Evolutionary conservation across 768 basidiomycete genomes (phyloP).

Genomic region (Kwoniella mangroviensis): DNA sequence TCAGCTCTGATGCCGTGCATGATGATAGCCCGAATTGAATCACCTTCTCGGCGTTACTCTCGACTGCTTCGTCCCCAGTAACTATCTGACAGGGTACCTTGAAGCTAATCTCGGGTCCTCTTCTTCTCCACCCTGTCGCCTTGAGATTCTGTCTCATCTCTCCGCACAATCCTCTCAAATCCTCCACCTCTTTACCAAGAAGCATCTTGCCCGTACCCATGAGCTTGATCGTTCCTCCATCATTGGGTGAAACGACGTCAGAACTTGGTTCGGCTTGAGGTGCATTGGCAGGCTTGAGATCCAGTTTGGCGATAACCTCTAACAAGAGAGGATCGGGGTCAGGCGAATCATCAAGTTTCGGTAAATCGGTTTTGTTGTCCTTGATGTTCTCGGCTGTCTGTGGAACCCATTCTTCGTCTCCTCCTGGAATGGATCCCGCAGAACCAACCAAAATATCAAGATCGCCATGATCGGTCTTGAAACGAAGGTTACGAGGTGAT

Average conservation of each 20-base stretch:
- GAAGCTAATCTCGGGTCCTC: conserved; percentile 29
- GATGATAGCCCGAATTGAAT: conserved; percentile 4
- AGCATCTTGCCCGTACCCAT: conserved; percentile 20
- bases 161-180: conserved; percentile 14
- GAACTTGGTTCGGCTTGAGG: background rate
- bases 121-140: conserved; percentile 30
- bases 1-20: background rate
- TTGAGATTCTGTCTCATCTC: conserved; percentile 3
- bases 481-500: conserved; percentile 15
- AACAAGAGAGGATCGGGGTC: background rate
- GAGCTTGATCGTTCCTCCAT: conserved; percentile 6
- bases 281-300: conserved; percentile 3
- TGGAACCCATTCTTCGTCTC: conserved; percentile 19
- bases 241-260: background rate
- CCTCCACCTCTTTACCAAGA: conserved; percentile 9
- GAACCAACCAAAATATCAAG: conserved; percentile 35
- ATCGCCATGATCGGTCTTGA: conserved; percentile 45
- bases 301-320: conserved; percentile 1
- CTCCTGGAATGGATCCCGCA: background rate
- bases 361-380: background rate
- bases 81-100: conserved; percentile 26
- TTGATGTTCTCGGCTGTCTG: too few species aligned
- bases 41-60: conserved; percentile 18
- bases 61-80: background rate
- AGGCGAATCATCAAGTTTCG: conserved; percentile 2